phyloP scores from a whole-genome alignment of 345 rosid genomes.

The Jatropha curcas region DNA sequence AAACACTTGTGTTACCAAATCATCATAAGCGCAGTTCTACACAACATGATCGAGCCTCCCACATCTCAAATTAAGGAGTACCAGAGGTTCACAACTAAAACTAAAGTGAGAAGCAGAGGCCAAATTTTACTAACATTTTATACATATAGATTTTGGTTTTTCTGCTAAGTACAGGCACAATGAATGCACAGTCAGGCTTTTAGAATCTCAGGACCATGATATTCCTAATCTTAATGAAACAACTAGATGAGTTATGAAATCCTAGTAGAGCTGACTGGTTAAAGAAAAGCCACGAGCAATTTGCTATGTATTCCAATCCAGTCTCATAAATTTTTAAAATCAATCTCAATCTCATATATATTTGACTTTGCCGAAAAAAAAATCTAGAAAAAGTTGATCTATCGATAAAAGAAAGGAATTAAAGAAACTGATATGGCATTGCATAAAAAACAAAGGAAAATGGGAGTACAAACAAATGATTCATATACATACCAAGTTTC shows the following conservation, averaged over 20 bases:
- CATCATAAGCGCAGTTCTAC: slow-evolving; percentile 4
- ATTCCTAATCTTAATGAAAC: not conserved
- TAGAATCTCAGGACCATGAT: not conserved
- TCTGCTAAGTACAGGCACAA: not conserved
- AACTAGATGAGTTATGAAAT: not conserved
- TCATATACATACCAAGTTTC: slow-evolving; percentile 7
- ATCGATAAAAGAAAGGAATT: not conserved
- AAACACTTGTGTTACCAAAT: not conserved
- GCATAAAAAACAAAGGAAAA: not conserved
- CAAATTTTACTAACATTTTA: not conserved
- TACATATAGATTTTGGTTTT: not conserved
- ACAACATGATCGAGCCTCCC: slow-evolving; percentile 1
- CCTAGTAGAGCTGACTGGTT: not conserved
- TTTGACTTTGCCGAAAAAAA: not conserved
- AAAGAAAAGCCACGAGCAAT: not conserved
- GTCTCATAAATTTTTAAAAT: not conserved
- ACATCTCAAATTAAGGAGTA: not conserved
- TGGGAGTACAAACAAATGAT: not conserved
- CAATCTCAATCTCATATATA: not conserved
- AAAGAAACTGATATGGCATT: not conserved
- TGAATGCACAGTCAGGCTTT: not conserved
- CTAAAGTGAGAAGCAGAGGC: not conserved
- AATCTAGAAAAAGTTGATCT: not conserved
- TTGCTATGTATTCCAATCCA: not conserved
- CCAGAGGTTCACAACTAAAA: slow-evolving; percentile 4